Base-by-base conservation (phyloP, 2,329 filamentous ascomycete genomes). In the Aspergillus terreus region DNA sequence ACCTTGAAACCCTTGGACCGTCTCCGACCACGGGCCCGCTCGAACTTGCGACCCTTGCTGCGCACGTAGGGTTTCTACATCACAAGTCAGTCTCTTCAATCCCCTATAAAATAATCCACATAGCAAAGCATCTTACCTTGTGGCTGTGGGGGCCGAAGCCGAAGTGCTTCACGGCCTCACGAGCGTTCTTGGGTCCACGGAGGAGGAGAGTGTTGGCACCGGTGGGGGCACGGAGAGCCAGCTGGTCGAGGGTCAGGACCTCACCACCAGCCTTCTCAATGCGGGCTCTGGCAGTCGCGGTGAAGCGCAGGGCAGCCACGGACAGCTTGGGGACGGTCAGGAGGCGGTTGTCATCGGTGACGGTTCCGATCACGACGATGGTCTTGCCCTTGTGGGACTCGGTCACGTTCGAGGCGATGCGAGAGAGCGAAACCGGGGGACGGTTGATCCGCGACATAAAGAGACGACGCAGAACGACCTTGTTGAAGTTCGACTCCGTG, bases 11-110 rank as follows among this genome's bases (percentile, higher is more conserved):
- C 94, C 73, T 89, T 86, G 71, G 92, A 97, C 77, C 91, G 84
- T 87, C 94, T 95, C 81, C 94, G 92, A 79, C 94, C 95, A 94
- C 94, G 92, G 72, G 92, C 94, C 72, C 86, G 85, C 87, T 99
- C 95, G 83, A 99, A 99, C 85, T 99, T 99, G 81, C 94, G 88
- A 73, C 95, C 95, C 89, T 99, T 99, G 83, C 90, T 95, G 79
- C 90, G 84, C 72, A 99, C 84, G 69, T 95, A 89, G 67, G 92
- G 92, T 85, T 96, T 97, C 92, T 94, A 52, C 6, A 11, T 51
- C 46, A 4, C n/a, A 42, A 6, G 48, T 65, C 56, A 65, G 60
- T 46, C 15, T 19, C 19, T 4, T 4, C 14, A 38, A 47, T 38
- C 56, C 17, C 9, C 35, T 21, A 3, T 3, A 1, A 25, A 2